phyloP scores from a whole-genome alignment of 1,284 basidiomycete genomes.

The Ganoderma multipileum region DNA sequence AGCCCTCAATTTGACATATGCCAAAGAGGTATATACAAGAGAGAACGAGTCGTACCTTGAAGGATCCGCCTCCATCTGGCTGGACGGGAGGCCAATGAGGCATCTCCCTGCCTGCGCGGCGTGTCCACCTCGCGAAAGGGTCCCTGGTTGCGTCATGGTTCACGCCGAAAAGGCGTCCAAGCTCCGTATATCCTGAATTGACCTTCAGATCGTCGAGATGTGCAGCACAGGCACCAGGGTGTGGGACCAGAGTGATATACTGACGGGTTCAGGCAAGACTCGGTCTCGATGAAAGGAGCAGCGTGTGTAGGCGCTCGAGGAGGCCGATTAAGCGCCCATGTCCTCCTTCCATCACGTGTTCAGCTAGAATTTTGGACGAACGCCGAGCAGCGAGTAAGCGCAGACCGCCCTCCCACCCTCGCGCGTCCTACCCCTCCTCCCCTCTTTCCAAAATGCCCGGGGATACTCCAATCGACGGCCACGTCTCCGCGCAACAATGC shows the following conservation, averaged over 20 bases:
- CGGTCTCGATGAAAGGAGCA: too few relatives aligned
- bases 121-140: constrained; percentile 31
- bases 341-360: background rate
- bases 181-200: background rate
- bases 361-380: background rate
- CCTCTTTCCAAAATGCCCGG: constrained; percentile 45
- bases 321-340: background rate
- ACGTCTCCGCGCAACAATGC: constrained; percentile 78
- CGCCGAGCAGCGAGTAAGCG: background rate
- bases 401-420: too few relatives aligned
- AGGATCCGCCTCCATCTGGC: constrained; percentile 37
- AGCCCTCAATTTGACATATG: background rate
- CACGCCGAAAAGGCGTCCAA: background rate
- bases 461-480: constrained; percentile 66
- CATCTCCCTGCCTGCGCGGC: constrained; percentile 37
- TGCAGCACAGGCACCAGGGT: background rate
- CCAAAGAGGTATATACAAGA: background rate
- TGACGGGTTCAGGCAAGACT: background rate
- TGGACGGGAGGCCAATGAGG: constrained; percentile 37
- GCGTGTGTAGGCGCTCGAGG: too few relatives aligned
- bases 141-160: background rate
- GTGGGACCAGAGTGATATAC: background rate
- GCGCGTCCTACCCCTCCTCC: background rate
- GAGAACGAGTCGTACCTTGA: constrained; percentile 32
- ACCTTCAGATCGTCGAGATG: background rate